These are phyloP conservation scores for Termitomyces bulborhizus DNA, from an alignment of 768 basidiomycete genomes.

Conservation along the genomic window DNA sequence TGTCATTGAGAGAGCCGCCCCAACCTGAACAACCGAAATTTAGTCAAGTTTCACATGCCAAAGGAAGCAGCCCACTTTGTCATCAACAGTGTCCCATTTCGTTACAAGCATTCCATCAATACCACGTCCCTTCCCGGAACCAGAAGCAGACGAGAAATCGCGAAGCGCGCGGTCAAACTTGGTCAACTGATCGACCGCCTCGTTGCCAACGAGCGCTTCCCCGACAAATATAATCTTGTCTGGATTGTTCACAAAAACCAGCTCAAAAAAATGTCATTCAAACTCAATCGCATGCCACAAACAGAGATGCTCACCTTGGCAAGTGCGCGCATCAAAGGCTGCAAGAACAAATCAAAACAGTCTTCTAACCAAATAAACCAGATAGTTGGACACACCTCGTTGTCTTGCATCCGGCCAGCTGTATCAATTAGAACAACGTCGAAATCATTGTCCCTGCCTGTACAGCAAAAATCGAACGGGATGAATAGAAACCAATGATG, in stretches of 20 bases:
- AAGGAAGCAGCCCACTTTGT: constrained; percentile 56
- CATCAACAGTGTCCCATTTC: constrained; percentile 98
- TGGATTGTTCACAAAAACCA: constrained; percentile 89
- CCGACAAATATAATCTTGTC: constrained; percentile 99
- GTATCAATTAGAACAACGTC: constrained; percentile 98
- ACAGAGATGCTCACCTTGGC: constrained; percentile 62
- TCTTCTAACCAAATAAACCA: not conserved
- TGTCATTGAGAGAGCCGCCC: constrained; percentile 97
- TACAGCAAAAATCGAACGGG: not conserved
- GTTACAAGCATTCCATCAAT: constrained; percentile 99
- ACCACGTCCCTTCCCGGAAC: constrained; percentile 70
- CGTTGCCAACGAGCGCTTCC: constrained; percentile 96
- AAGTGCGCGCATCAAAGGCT: constrained; percentile 97
- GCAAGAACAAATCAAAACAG: constrained; percentile 7
- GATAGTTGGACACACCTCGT: constrained; percentile 57
- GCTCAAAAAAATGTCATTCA: constrained; percentile 32
- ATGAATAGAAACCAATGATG: not conserved
- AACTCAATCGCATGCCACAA: not conserved
- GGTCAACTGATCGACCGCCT: constrained; percentile 94
- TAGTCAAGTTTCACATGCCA: not conserved
- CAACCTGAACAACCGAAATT: constrained; percentile 54
- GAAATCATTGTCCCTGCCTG: constrained; percentile 85
- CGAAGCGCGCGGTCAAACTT: constrained; percentile 94
- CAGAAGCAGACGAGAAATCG: constrained; percentile 80
- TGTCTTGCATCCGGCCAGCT: constrained; percentile 98